Evolutionary conservation across 148 eudicot species (phyloP), one percentile per base, ranked within the genome.

Genomic region (Diospyros lotus): DNA sequence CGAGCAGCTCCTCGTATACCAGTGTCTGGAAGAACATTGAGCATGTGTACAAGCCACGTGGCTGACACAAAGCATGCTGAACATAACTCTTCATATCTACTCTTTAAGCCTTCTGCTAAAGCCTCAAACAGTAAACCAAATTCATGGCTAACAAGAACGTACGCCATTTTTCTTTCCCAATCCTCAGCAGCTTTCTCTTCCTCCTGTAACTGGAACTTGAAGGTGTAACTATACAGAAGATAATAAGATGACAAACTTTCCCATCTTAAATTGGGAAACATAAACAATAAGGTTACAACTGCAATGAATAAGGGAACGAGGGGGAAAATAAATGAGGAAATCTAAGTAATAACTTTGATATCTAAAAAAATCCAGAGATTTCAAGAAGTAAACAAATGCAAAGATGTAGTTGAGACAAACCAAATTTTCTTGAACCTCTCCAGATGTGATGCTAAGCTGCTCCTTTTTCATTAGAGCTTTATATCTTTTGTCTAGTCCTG

Each of bases 141-240:
- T 65, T 86, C 89, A 81, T 86, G 86, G 83, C 84, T 83, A 41
- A 83, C 83, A 41, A 86, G 80, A 71, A 75, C 81, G 69, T 58
- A 83, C 13, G 86, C 89, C 78, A 81, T 80, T 73, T 73, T 83
- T 79, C 79, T 81, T 64, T 86, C 89, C 89, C 89, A 86, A 50
- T 79, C 83, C 50, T 81, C 81, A 41, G 84, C 84, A 59, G 83
- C 81, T 72, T 79, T 77, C 73, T 83, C 89, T 63, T 86, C 89
- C 38, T 83, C 86, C 86, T 86, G 58, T 17, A 43, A 2, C 63
- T 50, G 39, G 38, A 77, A 76, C 39, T 48, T 18, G 42, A 2
- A 56, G 38, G 8, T 9, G 15, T 43, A 8, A 71, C 4, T 10
- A 40, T 11, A 54, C 2, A n/a, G 8, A 13, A 51, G 46, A 70